Percentiles rank a stretch among this genome's conserved stretches.
Conservation (phyloP, 2,329 filamentous ascomycete species). For the Dothideomycetes sp. region DNA sequence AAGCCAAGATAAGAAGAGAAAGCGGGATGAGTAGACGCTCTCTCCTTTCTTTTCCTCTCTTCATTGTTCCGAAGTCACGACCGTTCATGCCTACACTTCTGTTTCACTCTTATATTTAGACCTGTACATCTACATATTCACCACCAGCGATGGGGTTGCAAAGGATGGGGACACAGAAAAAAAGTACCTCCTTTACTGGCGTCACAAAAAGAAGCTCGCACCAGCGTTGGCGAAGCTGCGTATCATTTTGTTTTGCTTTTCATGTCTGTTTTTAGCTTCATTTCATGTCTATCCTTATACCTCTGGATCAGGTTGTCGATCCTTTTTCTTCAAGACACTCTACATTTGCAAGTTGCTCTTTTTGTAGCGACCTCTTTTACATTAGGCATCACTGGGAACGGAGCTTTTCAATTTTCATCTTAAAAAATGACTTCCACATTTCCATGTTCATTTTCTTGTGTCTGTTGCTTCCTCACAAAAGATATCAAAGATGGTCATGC, state of each 20-base stretch:
- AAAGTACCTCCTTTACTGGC: slow-evolving; percentile 5
- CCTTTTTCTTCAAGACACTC: no score
- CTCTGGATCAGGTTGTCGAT: slow-evolving; percentile 8
- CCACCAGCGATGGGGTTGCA: background rate
- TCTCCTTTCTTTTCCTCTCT: slow-evolving; percentile 9
- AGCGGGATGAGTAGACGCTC: slow-evolving; percentile 31
- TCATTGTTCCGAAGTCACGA: slow-evolving; percentile 7
- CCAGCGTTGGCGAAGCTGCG: no score
- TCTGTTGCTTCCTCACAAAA: no score
- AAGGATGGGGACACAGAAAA: slow-evolving; percentile 7
- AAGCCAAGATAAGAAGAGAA: slow-evolving; percentile 35
- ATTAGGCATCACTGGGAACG: no score
- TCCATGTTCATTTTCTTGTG: no score
- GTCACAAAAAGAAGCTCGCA: no score
- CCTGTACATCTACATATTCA: background rate
- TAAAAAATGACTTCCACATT: no score
- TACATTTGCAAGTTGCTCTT: no score
- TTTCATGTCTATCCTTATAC: slow-evolving; percentile 12
- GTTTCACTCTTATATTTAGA: slow-evolving; percentile 2
- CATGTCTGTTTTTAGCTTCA: slow-evolving; percentile 5
- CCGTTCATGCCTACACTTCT: slow-evolving; percentile 5
- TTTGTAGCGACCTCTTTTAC: no score
- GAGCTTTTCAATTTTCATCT: no score
- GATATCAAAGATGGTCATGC: no score
- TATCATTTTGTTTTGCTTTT: slow-evolving; percentile 4